Conservation (phyloP, 768 basidiomycete genomes). For the Russula sp. region DNA sequence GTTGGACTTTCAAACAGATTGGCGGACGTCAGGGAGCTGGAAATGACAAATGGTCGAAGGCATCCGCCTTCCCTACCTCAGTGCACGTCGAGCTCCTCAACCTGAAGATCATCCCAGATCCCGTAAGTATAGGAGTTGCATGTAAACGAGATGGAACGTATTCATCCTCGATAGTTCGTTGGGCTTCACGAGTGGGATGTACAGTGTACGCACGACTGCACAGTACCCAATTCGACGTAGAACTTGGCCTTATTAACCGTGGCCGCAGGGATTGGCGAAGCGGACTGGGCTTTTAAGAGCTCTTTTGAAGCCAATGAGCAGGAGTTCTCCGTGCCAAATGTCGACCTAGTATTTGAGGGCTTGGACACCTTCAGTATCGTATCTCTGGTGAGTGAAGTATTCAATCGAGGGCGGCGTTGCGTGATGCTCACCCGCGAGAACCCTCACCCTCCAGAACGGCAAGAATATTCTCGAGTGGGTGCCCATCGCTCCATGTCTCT, state of each 20-base stretch:
- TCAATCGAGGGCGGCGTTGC: not conserved
- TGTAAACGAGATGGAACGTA: not conserved
- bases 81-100: constrained; percentile 84
- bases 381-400: constrained; percentile 45
- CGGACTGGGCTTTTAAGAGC: constrained; percentile 78
- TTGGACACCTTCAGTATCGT: constrained; percentile 85
- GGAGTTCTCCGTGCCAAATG: constrained; percentile 42
- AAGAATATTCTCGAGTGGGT: constrained; percentile 55
- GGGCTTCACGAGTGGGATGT: constrained; percentile 85
- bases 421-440: not conserved
- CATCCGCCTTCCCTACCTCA: constrained; percentile 69
- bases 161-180: constrained; percentile 45
- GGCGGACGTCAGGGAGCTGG: constrained; percentile 51
- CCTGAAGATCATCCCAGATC: constrained; percentile 71
- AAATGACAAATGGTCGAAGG: constrained; percentile 57
- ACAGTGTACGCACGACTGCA: constrained; percentile 54
- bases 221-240: not conserved
- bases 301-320: constrained; percentile 46
- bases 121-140: constrained; percentile 42
- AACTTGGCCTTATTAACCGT: not conserved
- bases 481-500: constrained; percentile 2
- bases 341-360: constrained; percentile 84
- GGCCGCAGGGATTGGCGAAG: constrained; percentile 77
- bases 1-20: constrained; percentile 67
- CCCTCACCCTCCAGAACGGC: constrained; percentile 53